These are phyloP conservation scores for Saururus chinensis DNA, from an alignment of 164 flowering plant genomes.

Conservation along the genomic window DNA sequence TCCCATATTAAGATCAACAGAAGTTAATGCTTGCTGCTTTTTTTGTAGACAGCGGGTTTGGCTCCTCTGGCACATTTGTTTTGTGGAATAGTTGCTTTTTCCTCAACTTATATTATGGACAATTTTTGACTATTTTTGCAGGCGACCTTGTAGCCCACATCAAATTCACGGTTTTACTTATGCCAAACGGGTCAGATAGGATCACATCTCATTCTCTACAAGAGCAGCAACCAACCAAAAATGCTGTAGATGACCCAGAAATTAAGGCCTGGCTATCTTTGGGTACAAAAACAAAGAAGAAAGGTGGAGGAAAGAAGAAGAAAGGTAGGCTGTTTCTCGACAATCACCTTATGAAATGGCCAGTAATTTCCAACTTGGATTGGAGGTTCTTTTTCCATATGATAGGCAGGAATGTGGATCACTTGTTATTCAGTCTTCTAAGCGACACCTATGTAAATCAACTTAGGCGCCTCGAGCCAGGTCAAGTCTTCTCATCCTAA, in stretches of 20 bases:
- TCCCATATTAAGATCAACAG: background rate
- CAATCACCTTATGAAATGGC: background rate
- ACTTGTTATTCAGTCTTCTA: no score
- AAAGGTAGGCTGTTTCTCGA: slow-evolving; percentile 39
- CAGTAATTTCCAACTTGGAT: background rate
- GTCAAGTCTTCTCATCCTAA: background rate
- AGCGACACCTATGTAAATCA: no score
- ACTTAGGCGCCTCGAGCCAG: no score
- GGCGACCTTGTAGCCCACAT: slow-evolving; percentile 89
- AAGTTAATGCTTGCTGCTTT: background rate
- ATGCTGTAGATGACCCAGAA: slow-evolving; percentile 63
- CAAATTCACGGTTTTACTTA: slow-evolving; percentile 86
- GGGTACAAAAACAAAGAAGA: slow-evolving; percentile 80
- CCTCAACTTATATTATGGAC: no score
- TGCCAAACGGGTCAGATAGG: slow-evolving; percentile 96
- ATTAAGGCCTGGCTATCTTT: slow-evolving; percentile 90
- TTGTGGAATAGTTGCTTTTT: background rate
- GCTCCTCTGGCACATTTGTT: background rate
- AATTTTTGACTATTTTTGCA: slow-evolving; percentile 18
- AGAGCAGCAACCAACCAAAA: slow-evolving; percentile 68
- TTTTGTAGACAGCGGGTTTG: background rate
- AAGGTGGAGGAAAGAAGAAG: slow-evolving; percentile 97
- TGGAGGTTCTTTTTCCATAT: no score
- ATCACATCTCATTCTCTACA: slow-evolving; percentile 74
- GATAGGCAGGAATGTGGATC: no score